phyloP scores from a whole-genome alignment of 2,329 filamentous ascomycete species.

The Ceratocystis huliohia region DNA sequence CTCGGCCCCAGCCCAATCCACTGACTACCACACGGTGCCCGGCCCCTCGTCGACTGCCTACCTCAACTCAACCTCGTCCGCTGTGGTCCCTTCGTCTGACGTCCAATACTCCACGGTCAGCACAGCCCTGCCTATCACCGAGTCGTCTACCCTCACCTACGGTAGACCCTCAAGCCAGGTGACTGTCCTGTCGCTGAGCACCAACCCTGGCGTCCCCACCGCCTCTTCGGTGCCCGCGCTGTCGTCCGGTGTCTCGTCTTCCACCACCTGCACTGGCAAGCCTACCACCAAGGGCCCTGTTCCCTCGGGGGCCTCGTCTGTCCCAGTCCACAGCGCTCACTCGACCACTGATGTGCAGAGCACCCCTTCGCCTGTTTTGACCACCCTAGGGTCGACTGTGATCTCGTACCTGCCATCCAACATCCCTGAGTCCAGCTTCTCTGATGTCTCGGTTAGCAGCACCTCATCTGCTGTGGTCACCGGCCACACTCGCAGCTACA shows the following conservation, averaged over 20 bases:
- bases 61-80: background rate
- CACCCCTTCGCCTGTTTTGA: slow-evolving; percentile 16
- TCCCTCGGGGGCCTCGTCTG: background rate
- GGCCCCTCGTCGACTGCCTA: slow-evolving; percentile 5
- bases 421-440: background rate
- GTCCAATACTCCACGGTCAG: slow-evolving; percentile 5
- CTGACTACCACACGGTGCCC: background rate
- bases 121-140: background rate
- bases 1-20: background rate
- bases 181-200: slow-evolving; percentile 1
- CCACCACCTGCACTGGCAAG: slow-evolving; percentile 15
- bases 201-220: slow-evolving; percentile 7
- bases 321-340: background rate
- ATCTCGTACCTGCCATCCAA: slow-evolving; percentile 6
- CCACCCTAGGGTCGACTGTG: slow-evolving; percentile 16
- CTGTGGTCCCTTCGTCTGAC: background rate
- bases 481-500: background rate
- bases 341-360: background rate
- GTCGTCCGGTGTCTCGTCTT: background rate
- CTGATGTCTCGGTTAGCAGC: slow-evolving; percentile 4
- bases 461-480: background rate
- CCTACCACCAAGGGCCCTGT: background rate
- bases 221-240: background rate
- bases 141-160: slow-evolving; percentile 4
- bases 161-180: background rate